Percentiles rank a stretch among this genome's conserved stretches.
These are phyloP conservation scores for Tuber indicum DNA, from an alignment of 495 filamentous ascomycete species.

Conservation along the genomic window DNA sequence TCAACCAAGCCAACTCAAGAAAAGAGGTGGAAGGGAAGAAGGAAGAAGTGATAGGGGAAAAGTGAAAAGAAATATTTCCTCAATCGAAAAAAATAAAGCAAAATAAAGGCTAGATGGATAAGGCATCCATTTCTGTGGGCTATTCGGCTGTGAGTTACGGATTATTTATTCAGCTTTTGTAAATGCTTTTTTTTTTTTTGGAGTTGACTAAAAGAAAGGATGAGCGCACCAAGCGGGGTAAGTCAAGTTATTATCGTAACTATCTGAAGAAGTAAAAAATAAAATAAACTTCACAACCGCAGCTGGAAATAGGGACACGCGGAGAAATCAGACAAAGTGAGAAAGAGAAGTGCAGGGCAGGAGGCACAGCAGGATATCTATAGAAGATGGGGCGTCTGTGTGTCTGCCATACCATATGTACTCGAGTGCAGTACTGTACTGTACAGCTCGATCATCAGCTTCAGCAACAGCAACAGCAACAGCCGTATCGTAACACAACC, in stretches of 20 bases:
- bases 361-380: slow-evolving; percentile 4
- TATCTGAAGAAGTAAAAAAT: background rate
- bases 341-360: background rate
- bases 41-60: background rate
- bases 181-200: background rate
- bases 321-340: background rate
- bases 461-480: background rate
- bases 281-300: background rate
- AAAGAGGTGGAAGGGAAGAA: background rate
- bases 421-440: background rate
- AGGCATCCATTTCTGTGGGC: slow-evolving; percentile 12
- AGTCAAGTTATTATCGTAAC: background rate
- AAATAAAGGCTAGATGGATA: slow-evolving; percentile 18
- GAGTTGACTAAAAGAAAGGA: background rate
- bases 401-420: background rate
- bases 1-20: background rate
- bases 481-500: background rate
- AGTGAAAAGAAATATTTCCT: slow-evolving; percentile 10
- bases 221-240: background rate
- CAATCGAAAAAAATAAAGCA: slow-evolving; percentile 23
- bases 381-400: background rate
- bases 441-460: background rate
- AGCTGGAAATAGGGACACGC: background rate
- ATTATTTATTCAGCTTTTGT: background rate
- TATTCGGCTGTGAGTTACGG: background rate